Evolutionary conservation across 768 basidiomycete species (phyloP).

Genomic region (Termitomyces sp.): DNA sequence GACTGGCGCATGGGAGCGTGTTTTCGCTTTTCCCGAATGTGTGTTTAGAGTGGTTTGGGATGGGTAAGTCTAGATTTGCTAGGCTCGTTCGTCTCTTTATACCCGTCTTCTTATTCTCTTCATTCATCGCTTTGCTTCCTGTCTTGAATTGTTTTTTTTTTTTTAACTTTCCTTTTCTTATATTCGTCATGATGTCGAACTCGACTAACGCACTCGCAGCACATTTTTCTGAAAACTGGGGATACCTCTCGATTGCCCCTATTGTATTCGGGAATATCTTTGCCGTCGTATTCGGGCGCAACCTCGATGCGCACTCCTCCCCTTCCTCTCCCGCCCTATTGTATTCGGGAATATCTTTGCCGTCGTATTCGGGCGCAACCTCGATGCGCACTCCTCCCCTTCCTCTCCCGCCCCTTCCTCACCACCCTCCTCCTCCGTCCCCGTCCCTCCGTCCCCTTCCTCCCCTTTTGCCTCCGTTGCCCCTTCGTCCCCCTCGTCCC

Average conservation of each 20-base stretch:
- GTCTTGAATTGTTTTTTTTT: neutral
- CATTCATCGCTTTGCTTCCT: neutral
- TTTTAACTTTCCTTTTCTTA: neutral
- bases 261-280: conserved; percentile 79
- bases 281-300: conserved; percentile 78
- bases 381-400: conserved; percentile 59
- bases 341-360: conserved; percentile 83
- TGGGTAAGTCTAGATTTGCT: conserved; percentile 61
- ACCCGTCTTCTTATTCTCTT: no score
- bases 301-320: conserved; percentile 66
- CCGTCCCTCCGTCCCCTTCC: no score
- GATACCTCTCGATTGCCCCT: conserved; percentile 70
- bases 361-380: conserved; percentile 74
- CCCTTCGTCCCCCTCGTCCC: conserved; percentile 63
- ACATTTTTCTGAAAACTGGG: conserved; percentile 87
- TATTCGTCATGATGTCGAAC: neutral
- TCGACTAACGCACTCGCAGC: conserved; percentile 27
- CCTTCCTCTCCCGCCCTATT: conserved; percentile 21
- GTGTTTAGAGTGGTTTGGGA: conserved; percentile 85
- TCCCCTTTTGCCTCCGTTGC: no score
- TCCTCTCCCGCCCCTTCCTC: neutral
- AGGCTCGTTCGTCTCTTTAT: no score
- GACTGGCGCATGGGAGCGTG: conserved; percentile 65
- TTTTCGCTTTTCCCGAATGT: conserved; percentile 78
- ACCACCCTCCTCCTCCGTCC: neutral